Percentiles rank a stretch among this genome's conserved stretches.
Conservation (phyloP, 768 basidiomycete genomes). For the Cyathus striatus region DNA sequence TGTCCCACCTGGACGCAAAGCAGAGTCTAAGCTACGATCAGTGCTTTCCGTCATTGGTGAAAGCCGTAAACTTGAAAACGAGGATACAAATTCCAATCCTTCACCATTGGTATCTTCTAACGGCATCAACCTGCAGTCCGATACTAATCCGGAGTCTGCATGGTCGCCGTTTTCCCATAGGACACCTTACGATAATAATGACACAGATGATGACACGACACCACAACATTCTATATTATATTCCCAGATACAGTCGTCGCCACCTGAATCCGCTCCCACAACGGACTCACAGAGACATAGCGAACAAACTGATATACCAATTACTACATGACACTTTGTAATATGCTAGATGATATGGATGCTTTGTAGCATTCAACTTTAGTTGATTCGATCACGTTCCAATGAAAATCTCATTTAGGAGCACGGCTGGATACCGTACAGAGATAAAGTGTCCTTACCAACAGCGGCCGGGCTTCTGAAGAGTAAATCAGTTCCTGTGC, state of each 20-base stretch:
- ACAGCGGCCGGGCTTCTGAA: constrained; percentile 83
- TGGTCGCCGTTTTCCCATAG: constrained; percentile 39
- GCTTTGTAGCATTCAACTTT: too few relatives aligned
- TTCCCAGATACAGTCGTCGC: constrained; percentile 1
- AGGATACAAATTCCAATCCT: background rate
- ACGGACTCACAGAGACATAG: too few relatives aligned
- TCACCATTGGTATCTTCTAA: background rate
- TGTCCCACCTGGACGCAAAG: constrained; percentile 45
- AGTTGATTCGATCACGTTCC: too few relatives aligned
- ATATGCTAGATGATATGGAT: too few relatives aligned
- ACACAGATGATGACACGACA: constrained; percentile 7
- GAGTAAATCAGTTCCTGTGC: constrained; percentile 76
- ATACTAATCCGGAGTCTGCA: constrained; percentile 22
- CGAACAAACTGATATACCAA: too few relatives aligned
- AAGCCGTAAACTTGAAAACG: constrained; percentile 6
- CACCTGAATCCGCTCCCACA: background rate
- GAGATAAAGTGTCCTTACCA: constrained; percentile 42
- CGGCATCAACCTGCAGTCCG: constrained; percentile 15
- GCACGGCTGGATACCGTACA: constrained; percentile 57
- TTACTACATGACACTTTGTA: too few relatives aligned
- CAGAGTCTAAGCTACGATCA: constrained; percentile 64
- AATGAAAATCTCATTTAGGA: too few relatives aligned
- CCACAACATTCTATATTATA: constrained; percentile 9
- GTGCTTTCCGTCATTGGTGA: constrained; percentile 75
- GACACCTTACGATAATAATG: constrained; percentile 22